phyloP scores from a whole-genome alignment of 441 rosid species.

The Pelargonium fulgidum region DNA sequence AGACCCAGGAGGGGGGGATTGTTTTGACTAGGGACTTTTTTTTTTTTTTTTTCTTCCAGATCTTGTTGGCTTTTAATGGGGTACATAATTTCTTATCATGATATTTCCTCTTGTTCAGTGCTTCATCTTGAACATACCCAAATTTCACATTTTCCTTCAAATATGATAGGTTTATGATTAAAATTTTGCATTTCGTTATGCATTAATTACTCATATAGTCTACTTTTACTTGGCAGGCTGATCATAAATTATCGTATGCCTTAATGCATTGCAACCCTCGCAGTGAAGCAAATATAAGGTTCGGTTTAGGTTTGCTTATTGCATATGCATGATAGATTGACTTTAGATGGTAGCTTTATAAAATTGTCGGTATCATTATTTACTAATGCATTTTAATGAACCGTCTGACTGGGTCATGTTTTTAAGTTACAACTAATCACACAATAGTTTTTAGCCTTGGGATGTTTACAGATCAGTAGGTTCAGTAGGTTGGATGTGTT shows the following conservation, averaged over 20 bases:
- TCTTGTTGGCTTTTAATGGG: background rate
- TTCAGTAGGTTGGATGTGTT: background rate
- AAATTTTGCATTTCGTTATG: background rate
- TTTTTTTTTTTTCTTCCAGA: no score
- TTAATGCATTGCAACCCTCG: slow-evolving; percentile 63
- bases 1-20: no score
- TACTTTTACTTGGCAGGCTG: slow-evolving; percentile 58
- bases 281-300: slow-evolving; percentile 77
- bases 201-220: slow-evolving; percentile 3
- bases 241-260: slow-evolving; percentile 81
- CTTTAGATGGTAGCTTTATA: background rate
- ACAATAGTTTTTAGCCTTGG: background rate
- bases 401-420: background rate
- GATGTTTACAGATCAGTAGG: background rate
- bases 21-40: no score
- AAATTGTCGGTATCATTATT: background rate
- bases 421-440: background rate
- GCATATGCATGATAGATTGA: slow-evolving; percentile 15
- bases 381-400: background rate
- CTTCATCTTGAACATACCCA: background rate
- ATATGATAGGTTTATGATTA: no score
- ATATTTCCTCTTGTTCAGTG: background rate
- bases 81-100: background rate
- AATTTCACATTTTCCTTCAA: no score
- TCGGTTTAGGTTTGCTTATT: slow-evolving; percentile 23